Evolutionary conservation across 352 stramenopile species (phyloP), one percentile per base, ranked within the genome.

Genomic region (Globisporangium nunn): DNA sequence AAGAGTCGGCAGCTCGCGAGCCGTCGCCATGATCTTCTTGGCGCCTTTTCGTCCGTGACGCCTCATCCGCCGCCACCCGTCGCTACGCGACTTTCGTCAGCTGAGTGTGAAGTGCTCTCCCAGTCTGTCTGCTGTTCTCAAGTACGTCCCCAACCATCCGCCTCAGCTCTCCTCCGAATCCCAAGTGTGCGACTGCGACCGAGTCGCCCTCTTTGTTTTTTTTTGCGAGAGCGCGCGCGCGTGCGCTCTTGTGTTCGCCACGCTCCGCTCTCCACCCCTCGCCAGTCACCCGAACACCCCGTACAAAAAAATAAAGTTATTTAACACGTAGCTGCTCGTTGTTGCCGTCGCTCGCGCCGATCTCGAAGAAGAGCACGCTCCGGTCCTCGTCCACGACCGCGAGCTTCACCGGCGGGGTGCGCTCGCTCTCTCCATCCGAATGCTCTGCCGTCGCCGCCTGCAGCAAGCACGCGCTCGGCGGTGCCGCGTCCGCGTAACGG

Each of bases 351-450:
- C 23, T 23, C 23, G 48, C 14, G 40, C 52, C 59, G 51, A 88
- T 60, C 62, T 87, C 78, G 44, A 88, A 83, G 14, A 88, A 63
- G 58, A 92, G 46, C n/a, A 90, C 72, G 23, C 67, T 84, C 44
- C 65, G 56, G 52, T 90, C 74, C 30, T 61, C 64, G 44, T 83
- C 64, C 23, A 84, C 75, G 1, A 88, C 78, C 1, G 81, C 78
- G 31, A 90, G 4, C 65, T 92, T 90, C 30, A 88, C 48, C 1
- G 77, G 70, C n/a, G 79, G 23, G 23, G 23, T 23, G 23, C 23
- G 55, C 15, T 23, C 43, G 40, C 28, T 10, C 14, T 47, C 30
- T 59, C 18, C 17, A 52, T n/a, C 33, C 35, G 14, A 52, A 39
- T 40, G 23, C 50, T 59, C 50, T 33, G 40, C 50, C 52, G 43